Evolutionary conservation across 768 basidiomycete species (phyloP), one percentile per base, ranked within the genome.

Genomic region (Rickenella mellea): DNA sequence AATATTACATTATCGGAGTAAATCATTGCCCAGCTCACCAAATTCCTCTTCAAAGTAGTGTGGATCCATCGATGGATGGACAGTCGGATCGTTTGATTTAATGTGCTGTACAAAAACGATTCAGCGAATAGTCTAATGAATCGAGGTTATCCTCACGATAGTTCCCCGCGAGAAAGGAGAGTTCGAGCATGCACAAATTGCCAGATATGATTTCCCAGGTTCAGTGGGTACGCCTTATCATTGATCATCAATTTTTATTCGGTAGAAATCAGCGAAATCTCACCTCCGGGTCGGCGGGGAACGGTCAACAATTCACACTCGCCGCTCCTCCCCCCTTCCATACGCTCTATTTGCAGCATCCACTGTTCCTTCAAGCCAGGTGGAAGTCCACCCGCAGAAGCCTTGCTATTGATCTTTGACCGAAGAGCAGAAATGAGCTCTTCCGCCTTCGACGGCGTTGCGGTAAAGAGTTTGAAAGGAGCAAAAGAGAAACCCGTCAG

Each of bases 131-230:
- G n/a, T n/a, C n/a, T n/a, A n/a, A n/a, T n/a, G n/a, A n/a, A n/a
- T n/a, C n/a, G n/a, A n/a, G n/a, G n/a, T n/a, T n/a, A n/a, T n/a
- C n/a, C 68, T 28, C 37, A 72, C 72, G 43, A 77, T 69, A 0
- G 68, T 62, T 1, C 76, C 74, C 9, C 73, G 57, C 8, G 69
- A 71, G 47, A 73, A 64, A 2, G 62, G 61, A 38, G 76, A 68
- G 42, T 70, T 69, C n/a, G 62, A 47, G 1, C 59, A 57, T 5
- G 50, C 51, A 5, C 59, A 35, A 12, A 74, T 32, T 0, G 67
- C 63, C 17, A 69, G 32, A 48, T 76, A 76, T 15, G 54, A 61
- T 49, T 69, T 70, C 1, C 65, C 66, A 0, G 60, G 48, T 42
- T 58, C 60, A 0, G 66, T 63, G 0, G 56, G n/a, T n/a, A n/a